Evolutionary conservation across 345 rosid species (phyloP).

Genomic region (Nephelium lappaceum): DNA sequence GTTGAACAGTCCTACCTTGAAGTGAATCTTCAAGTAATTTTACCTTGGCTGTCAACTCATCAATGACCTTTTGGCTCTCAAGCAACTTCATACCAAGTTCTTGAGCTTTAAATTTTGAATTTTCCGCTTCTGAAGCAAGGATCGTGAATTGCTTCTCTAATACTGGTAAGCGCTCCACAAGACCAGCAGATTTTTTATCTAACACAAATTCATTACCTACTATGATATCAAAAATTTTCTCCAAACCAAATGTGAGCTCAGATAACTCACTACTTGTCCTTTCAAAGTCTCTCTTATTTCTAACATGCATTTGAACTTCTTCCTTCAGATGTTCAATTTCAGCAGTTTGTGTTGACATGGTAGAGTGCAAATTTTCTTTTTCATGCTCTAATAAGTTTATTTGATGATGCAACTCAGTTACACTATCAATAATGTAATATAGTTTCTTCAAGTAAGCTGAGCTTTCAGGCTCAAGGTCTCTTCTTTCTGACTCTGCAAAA

Average conservation of each 20-base stretch:
- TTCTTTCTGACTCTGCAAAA: constrained; percentile 33
- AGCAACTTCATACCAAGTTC: constrained; percentile 67
- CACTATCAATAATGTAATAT: constrained; percentile 54
- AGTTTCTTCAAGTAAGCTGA: constrained; percentile 58
- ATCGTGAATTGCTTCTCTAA: constrained; percentile 56
- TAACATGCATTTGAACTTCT: constrained; percentile 39
- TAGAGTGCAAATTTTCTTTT: constrained; percentile 58
- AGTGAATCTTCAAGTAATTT: constrained; percentile 63
- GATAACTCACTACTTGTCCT: constrained; percentile 53
- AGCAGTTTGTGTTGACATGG: constrained; percentile 48
- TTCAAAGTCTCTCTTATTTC: constrained; percentile 44
- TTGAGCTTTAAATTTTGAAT: constrained; percentile 56
- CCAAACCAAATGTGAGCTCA: constrained; percentile 53
- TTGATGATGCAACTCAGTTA: constrained; percentile 54
- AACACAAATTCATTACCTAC: constrained; percentile 45
- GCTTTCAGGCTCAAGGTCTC: constrained; percentile 39
- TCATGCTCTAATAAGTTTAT: constrained; percentile 47
- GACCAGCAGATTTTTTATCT: constrained; percentile 42
- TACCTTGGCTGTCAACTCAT: constrained; percentile 61
- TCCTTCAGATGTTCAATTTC: constrained; percentile 64
- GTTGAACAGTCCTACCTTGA: constrained; percentile 46
- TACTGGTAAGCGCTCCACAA: constrained; percentile 45
- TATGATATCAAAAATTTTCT: constrained; percentile 48
- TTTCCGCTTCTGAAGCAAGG: constrained; percentile 58
- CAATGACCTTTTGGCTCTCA: constrained; percentile 65